Conservation (phyloP, 805 yeast species). For the Cyberlindnera euphorbiiphila region DNA sequence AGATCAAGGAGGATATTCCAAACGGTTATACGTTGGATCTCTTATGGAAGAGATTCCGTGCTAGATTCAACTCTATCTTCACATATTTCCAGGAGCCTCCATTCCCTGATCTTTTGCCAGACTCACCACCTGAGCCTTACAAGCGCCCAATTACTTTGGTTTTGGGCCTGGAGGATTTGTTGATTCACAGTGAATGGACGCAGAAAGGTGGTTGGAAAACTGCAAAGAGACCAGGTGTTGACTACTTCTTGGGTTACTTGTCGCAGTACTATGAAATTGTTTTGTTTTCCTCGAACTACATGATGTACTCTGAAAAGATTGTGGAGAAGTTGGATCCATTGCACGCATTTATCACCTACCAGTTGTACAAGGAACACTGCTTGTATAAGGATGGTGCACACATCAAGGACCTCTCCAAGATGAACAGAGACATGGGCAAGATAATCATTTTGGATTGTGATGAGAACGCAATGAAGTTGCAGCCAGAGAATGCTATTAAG, state of each 20-base stretch:
- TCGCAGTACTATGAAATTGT: conserved; percentile 96
- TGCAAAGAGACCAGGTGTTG: conserved; percentile 97
- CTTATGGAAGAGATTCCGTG: conserved; percentile 64
- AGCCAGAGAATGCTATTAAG: conserved; percentile 93
- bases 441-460: conserved; percentile 77
- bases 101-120: conserved; percentile 88
- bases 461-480: conserved; percentile 66
- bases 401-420: conserved; percentile 81
- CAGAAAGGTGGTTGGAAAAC: conserved; percentile 95
- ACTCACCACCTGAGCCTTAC: conserved; percentile 84
- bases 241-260: conserved; percentile 90
- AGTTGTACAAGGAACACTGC: conserved; percentile 87
- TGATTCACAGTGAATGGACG: conserved; percentile 91
- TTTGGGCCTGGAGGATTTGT: conserved; percentile 80
- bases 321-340: conserved; percentile 90
- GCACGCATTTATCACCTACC: conserved; percentile 82
- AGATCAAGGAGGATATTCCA: conserved; percentile 46
- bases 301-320: conserved; percentile 79
- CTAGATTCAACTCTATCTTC: conserved; percentile 71
- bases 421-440: conserved; percentile 88
- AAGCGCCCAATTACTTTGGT: conserved; percentile 91
- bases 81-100: conserved; percentile 91
- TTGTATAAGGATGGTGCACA: conserved; percentile 79
- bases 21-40: conserved; percentile 66
- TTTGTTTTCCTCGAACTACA: conserved; percentile 78